Base-by-base conservation (phyloP, 108 stramenopile species). In the Nannochloropsis gaditana region DNA sequence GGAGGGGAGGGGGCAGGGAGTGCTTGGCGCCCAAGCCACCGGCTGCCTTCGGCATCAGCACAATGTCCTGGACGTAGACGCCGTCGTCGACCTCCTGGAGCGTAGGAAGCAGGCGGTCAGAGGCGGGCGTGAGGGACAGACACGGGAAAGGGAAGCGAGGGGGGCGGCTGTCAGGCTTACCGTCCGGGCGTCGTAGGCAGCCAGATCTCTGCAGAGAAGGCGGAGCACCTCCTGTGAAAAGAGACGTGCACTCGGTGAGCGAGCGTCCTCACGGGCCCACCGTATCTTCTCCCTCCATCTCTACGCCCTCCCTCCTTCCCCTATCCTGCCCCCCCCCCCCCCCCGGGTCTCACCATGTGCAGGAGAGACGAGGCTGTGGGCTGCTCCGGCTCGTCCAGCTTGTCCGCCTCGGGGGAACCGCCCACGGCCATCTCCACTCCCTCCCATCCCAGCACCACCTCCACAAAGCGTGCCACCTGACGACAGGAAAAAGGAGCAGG, bases 1-100 rank as follows among this genome's bases (percentile, higher is more conserved):
- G 59, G 59, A 73, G 59, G 59, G 59, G 59, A n/a, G 59, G 19
- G n/a, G 59, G 59, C 19, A 73, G 59, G 59, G 59, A 73, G 59
- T 1, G 59, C 3, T 73, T n/a, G 59, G 5, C n/a, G 59, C 59
- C n/a, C 2, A 2, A 4, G 2, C 1, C n/a, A n/a, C 59, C n/a
- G 59, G 11, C 47, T 15, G 19, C n/a, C 59, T 73, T 73, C 19
- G 59, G 59, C 59, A 73, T 73, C 19, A 73, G 59, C 19, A 73
- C 6, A 2, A 73, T 73, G 59, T 73, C 59, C n/a, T 73, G 59
- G 19, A 73, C 59, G 6, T 73, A 73, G 19, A 73, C 59, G 2
- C 59, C 59, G 59, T 73, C 59, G 59, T 73, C 59, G 5, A 73
- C 59, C 59, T 73, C 59, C 59, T 73, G 59, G 59, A 73, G 8